A percentile compares a stretch with the other conserved stretches of the same genome.
phyloP scores from a whole-genome alignment of 306 rosid species.

The Echinosophora koreensis region DNA sequence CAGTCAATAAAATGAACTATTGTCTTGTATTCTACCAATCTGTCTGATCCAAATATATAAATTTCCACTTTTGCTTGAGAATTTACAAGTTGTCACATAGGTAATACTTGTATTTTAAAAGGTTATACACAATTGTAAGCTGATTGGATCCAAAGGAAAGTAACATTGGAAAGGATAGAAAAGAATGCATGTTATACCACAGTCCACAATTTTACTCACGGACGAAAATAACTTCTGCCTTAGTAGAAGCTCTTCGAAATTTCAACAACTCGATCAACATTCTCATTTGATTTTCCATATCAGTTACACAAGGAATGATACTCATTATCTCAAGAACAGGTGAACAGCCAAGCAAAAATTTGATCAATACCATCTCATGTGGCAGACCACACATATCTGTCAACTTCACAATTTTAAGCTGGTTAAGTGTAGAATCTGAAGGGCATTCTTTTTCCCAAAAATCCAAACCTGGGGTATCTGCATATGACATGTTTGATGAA shows the following conservation, averaged over 20 bases:
- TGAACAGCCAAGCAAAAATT: conserved; percentile 71
- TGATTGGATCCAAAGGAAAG: conserved; percentile 22
- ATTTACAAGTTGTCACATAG: conserved; percentile 28
- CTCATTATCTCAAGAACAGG: conserved; percentile 77
- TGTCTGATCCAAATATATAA: neutral
- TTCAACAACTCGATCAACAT: conserved; percentile 76
- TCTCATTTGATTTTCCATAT: conserved; percentile 57
- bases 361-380: conserved; percentile 83
- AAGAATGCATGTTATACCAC: conserved; percentile 36
- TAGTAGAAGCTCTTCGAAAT: conserved; percentile 80
- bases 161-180: neutral
- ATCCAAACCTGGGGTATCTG: conserved; percentile 72
- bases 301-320: conserved; percentile 60
- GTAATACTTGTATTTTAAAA: conserved; percentile 26
- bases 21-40: neutral
- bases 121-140: neutral
- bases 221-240: conserved; percentile 68
- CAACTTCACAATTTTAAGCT: conserved; percentile 73
- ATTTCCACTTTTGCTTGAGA: conserved; percentile 11
- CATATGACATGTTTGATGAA: conserved; percentile 63
- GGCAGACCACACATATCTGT: conserved; percentile 78
- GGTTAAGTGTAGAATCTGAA: conserved; percentile 54
- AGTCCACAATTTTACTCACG: conserved; percentile 49
- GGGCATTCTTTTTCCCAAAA: conserved; percentile 73
- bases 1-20: conserved; percentile 4